Evolutionary conservation across 2,329 filamentous ascomycete genomes (phyloP).

Genomic region (Pleoardoris graminearum): DNA sequence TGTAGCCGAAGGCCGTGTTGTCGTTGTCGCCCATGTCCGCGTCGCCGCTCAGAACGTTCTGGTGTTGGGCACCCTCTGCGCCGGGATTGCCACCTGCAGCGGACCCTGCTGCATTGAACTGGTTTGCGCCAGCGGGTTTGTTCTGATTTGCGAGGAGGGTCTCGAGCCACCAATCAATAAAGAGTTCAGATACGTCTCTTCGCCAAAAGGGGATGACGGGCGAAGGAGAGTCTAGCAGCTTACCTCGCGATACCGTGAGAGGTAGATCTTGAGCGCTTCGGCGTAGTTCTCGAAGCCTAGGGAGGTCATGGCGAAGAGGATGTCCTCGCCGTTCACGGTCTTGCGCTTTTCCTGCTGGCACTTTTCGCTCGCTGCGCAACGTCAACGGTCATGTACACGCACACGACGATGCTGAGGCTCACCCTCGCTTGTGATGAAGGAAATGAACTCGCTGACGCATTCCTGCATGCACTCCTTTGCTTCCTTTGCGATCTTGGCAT

Average conservation of each 20-base stretch:
- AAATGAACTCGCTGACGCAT: constrained; percentile 99
- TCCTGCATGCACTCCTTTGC: constrained; percentile 99
- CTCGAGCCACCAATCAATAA: constrained; percentile 62
- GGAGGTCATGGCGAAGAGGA: constrained; percentile 98
- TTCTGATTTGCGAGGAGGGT: constrained; percentile 76
- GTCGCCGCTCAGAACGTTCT: constrained; percentile 49
- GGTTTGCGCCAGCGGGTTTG: constrained; percentile 54
- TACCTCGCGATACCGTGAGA: constrained; percentile 97
- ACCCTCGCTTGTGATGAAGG: constrained; percentile 99
- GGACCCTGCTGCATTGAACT: constrained; percentile 41
- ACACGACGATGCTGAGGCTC: constrained; percentile 44
- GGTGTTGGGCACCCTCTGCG: constrained; percentile 46
- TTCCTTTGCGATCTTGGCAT: constrained; percentile 98
- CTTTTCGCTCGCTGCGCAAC: constrained; percentile 82
- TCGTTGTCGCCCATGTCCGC: constrained; percentile 50
- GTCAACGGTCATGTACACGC: constrained; percentile 18
- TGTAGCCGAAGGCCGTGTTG: constrained; percentile 48
- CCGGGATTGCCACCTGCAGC: constrained; percentile 37
- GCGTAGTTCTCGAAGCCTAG: constrained; percentile 98
- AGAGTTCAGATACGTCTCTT: constrained; percentile 54
- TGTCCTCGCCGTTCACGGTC: constrained; percentile 98
- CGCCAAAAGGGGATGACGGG: constrained; percentile 42
- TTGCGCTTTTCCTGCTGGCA: constrained; percentile 99
- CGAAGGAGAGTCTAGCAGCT: constrained; percentile 51
- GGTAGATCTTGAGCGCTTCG: constrained; percentile 96